phyloP scores from a whole-genome alignment of 2,329 filamentous ascomycete genomes.

The Colletotrichum cordylinicola region DNA sequence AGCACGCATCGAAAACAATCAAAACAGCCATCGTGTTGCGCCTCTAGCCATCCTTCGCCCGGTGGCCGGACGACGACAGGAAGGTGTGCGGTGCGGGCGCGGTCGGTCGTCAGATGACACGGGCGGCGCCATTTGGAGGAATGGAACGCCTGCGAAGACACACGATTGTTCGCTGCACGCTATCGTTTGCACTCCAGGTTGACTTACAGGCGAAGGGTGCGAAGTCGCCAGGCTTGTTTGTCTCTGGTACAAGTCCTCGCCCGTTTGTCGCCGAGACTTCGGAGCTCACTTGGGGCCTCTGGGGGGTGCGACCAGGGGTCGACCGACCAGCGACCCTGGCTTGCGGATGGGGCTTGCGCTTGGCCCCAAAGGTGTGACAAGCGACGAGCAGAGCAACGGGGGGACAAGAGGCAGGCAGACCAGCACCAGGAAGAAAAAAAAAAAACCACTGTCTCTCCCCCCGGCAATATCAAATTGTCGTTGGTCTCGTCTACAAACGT shows the following conservation, averaged over 20 bases:
- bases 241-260: slow-evolving; percentile 8
- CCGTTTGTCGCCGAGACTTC: slow-evolving; percentile 21
- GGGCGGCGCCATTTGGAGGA: slow-evolving; percentile 6
- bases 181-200: background rate
- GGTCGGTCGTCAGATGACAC: slow-evolving; percentile 20
- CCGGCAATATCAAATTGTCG: slow-evolving; percentile 2
- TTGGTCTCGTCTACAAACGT: background rate
- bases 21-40: slow-evolving; percentile 1
- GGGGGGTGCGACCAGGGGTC: slow-evolving; percentile 3
- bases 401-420: background rate
- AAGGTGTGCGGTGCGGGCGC: background rate
- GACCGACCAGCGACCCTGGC: slow-evolving; percentile 12
- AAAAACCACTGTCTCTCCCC: background rate
- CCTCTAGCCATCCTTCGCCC: background rate
- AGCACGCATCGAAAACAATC: slow-evolving; percentile 6
- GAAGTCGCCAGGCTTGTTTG: background rate
- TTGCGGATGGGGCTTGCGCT: slow-evolving; percentile 17
- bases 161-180: slow-evolving; percentile 11
- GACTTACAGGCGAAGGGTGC: background rate
- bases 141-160: slow-evolving; percentile 16
- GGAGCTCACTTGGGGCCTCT: slow-evolving; percentile 2
- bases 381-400: background rate
- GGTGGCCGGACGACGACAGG: slow-evolving; percentile 10
- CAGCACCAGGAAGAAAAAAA: background rate
- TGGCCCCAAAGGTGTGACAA: slow-evolving; percentile 13